Evolutionary conservation across 2,329 filamentous ascomycete species (phyloP).

Genomic region (Nakataea oryzae): DNA sequence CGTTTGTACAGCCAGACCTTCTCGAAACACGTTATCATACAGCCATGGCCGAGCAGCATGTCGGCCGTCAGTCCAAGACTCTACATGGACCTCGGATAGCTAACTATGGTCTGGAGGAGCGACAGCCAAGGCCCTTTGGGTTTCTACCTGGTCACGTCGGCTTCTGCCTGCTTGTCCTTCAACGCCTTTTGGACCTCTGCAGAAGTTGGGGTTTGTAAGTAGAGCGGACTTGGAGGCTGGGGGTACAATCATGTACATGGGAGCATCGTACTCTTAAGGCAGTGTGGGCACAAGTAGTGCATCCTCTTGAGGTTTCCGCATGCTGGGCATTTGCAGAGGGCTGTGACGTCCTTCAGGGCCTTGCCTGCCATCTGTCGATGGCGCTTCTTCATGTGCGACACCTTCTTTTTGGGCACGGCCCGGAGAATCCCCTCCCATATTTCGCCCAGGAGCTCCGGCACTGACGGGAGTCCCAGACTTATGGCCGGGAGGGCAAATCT

Average conservation of each 20-base stretch:
- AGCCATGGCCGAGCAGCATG: background rate
- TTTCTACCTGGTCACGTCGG: background rate
- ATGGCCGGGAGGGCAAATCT: constrained; percentile 24
- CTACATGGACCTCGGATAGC: background rate
- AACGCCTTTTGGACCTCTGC: constrained; percentile 34
- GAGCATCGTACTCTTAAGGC: constrained; percentile 22
- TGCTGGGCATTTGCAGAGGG: constrained; percentile 77
- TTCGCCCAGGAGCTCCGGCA: constrained; percentile 49
- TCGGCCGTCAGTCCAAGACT: background rate
- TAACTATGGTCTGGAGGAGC: background rate
- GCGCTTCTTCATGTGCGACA: constrained; percentile 90
- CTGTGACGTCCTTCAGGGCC: constrained; percentile 80
- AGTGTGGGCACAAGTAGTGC: constrained; percentile 81
- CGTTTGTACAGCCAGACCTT: background rate
- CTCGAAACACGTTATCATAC: background rate
- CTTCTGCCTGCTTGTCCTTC: constrained; percentile 9
- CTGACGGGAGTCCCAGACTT: constrained; percentile 44
- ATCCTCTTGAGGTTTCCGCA: constrained; percentile 83
- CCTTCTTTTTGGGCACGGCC: constrained; percentile 98
- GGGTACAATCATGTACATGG: background rate
- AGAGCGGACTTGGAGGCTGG: background rate
- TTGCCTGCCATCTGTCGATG: constrained; percentile 93
- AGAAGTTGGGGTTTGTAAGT: constrained; percentile 9
- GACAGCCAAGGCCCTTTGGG: background rate
- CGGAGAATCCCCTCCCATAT: constrained; percentile 90